phyloP scores from a whole-genome alignment of 1,284 basidiomycete genomes.

The Neotropicomus parvogracilis region DNA sequence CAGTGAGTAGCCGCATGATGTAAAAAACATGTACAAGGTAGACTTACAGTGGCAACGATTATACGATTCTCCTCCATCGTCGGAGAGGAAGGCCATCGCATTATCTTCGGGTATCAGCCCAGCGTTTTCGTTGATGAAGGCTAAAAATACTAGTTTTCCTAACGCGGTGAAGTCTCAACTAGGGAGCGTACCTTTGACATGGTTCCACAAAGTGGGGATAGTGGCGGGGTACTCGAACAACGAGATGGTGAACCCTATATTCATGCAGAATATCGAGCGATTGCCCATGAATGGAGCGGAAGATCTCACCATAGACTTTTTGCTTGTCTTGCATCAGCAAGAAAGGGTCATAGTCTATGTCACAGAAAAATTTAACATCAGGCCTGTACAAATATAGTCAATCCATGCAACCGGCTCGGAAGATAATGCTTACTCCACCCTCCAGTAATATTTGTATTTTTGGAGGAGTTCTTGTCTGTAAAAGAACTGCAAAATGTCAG shows the following conservation, averaged over 20 bases:
- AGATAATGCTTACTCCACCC: constrained; percentile 51
- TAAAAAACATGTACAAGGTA: not conserved
- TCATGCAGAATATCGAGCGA: not conserved
- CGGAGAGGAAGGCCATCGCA: constrained; percentile 77
- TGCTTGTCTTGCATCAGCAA: constrained; percentile 84
- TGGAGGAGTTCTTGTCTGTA: constrained; percentile 78
- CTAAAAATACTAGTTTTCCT: constrained; percentile 35
- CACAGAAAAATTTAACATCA: constrained; percentile 82
- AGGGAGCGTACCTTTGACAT: constrained; percentile 55
- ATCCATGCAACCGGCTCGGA: not conserved
- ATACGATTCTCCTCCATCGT: constrained; percentile 76
- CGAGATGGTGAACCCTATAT: constrained; percentile 77
- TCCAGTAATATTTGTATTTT: constrained; percentile 92
- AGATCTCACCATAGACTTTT: constrained; percentile 70
- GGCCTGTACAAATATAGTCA: constrained; percentile 47
- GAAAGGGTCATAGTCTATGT: constrained; percentile 87
- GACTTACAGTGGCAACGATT: constrained; percentile 84
- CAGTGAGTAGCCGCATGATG: constrained; percentile 4
- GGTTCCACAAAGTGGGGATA: constrained; percentile 82
- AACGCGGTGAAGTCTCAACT: not conserved
- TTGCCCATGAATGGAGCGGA: not conserved
- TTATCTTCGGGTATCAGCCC: constrained; percentile 68
- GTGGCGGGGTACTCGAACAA: constrained; percentile 84
- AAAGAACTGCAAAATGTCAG: constrained; percentile 63
- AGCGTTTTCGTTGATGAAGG: constrained; percentile 75